Percentiles rank a stretch among this genome's conserved stretches.
phyloP scores from a whole-genome alignment of 768 basidiomycete species.

The Rhodocollybia butyracea region DNA sequence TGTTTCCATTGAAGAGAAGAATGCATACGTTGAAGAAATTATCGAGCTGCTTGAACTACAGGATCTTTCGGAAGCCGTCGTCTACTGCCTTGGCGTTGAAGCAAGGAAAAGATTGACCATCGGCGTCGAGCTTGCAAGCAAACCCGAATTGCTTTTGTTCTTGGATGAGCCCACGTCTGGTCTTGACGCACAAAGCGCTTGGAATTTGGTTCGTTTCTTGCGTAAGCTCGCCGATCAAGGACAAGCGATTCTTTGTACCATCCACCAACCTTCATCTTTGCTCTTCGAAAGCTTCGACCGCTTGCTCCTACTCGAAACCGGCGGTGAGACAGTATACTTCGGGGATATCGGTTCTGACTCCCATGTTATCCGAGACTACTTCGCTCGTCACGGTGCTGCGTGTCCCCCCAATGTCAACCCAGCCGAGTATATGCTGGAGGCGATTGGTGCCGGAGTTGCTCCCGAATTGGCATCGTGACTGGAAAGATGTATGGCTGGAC shows the following conservation, averaged over 20 bases:
- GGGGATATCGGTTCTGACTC: constrained; percentile 84
- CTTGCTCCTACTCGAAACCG: constrained; percentile 62
- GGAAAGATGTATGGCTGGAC: constrained; percentile 82
- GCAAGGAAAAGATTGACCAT: constrained; percentile 86
- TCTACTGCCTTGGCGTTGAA: constrained; percentile 64
- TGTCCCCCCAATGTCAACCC: constrained; percentile 82
- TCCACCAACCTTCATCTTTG: constrained; percentile 52
- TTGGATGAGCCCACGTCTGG: constrained; percentile 55
- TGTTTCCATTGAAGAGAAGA: constrained; percentile 69
- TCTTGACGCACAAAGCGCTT: constrained; percentile 65
- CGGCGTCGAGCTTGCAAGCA: constrained; percentile 88
- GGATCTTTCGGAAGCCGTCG: constrained; percentile 78
- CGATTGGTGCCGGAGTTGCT: constrained; percentile 82
- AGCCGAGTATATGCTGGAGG: constrained; percentile 76
- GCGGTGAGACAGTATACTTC: constrained; percentile 93
- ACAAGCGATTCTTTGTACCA: constrained; percentile 88
- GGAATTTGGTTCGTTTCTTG: constrained; percentile 80
- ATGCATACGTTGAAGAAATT: constrained; percentile 77
- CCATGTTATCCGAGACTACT: constrained; percentile 66
- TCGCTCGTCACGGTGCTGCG: constrained; percentile 65
- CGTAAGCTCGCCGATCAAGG: constrained; percentile 81
- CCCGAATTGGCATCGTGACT: constrained; percentile 77
- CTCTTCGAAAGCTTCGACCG: constrained; percentile 87
- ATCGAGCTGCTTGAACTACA: constrained; percentile 84
- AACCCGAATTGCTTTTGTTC: constrained; percentile 76